Evolutionary conservation across 208 protist genomes (phyloP).

Genomic region (Blastocrithidia nonstop): DNA sequence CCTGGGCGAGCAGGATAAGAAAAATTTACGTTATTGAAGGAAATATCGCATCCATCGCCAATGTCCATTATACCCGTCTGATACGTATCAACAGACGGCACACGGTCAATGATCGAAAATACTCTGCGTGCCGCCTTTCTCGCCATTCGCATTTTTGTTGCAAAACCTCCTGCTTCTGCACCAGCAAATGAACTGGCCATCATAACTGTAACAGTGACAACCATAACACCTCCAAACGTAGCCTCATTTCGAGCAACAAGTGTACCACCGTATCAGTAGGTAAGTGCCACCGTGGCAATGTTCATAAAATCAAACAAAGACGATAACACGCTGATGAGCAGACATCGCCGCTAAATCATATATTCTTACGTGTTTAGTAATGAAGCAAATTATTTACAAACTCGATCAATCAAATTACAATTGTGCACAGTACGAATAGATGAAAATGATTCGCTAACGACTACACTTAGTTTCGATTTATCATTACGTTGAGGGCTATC

Average conservation of each 20-base stretch:
- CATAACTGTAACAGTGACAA: constrained; percentile 26
- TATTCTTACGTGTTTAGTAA: constrained; percentile 10
- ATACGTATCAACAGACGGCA: constrained; percentile 37
- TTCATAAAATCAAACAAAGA: constrained; percentile 42
- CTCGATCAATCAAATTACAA: constrained; percentile 42
- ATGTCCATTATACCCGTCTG: constrained; percentile 19
- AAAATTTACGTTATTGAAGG: constrained; percentile 30
- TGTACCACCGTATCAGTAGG: constrained; percentile 70
- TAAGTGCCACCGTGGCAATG: constrained; percentile 34
- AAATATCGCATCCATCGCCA: constrained; percentile 24
- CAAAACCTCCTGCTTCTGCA: constrained; percentile 51
- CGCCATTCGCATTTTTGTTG: constrained; percentile 35
- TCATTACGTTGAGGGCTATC: constrained; percentile 15
- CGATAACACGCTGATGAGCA: constrained; percentile 22
- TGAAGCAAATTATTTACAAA: constrained; percentile 8
- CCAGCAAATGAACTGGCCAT: constrained; percentile 38
- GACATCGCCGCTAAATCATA: constrained; percentile 8
- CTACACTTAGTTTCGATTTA: constrained; percentile 21
- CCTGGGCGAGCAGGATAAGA: constrained; percentile 43
- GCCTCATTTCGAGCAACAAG: constrained; percentile 46
- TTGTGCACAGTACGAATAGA: constrained; percentile 57
- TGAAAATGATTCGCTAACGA: constrained; percentile 56
- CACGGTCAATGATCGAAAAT: constrained; percentile 62
- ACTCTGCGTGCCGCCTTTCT: constrained; percentile 24
- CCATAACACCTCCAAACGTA: constrained; percentile 30